Evolutionary conservation across 345 rosid species (phyloP).

Genomic region (Acer negundo): DNA sequence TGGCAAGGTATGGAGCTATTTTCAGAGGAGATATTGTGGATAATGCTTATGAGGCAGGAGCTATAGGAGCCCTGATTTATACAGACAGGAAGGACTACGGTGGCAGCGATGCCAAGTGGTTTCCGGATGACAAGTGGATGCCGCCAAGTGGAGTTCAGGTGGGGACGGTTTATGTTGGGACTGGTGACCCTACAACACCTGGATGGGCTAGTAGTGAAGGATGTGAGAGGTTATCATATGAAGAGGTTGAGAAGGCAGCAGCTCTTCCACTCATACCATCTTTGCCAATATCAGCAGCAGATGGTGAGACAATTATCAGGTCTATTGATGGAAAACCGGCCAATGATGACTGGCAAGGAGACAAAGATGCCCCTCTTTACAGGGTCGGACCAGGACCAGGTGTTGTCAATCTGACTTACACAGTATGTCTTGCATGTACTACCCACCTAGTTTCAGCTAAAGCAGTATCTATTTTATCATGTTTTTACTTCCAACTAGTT

Average conservation of each 20-base stretch:
- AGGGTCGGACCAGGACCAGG: constrained; percentile 84
- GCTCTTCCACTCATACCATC: constrained; percentile 70
- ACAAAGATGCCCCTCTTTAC: constrained; percentile 53
- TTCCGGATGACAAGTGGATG: constrained; percentile 70
- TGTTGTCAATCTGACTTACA: constrained; percentile 57
- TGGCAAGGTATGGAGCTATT: constrained; percentile 70
- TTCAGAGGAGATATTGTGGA: constrained; percentile 77
- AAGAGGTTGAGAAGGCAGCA: constrained; percentile 55
- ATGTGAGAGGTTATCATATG: constrained; percentile 69
- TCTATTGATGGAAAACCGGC: constrained; percentile 54
- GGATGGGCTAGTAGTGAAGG: constrained; percentile 77
- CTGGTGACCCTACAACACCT: constrained; percentile 81
- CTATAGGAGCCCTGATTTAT: constrained; percentile 61
- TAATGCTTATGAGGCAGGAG: constrained; percentile 67
- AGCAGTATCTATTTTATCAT: neutral
- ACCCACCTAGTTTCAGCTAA: constrained; percentile 9
- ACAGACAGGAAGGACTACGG: constrained; percentile 75
- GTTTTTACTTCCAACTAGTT: neutral
- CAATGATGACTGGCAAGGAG: constrained; percentile 65
- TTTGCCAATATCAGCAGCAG: constrained; percentile 66
- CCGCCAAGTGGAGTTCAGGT: constrained; percentile 91
- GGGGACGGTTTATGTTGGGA: constrained; percentile 60
- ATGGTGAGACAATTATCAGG: constrained; percentile 65
- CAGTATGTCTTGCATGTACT: constrained; percentile 35
- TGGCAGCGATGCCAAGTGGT: constrained; percentile 46